Evolutionary conservation across 192 early-diverging fungal species (phyloP).

Genomic region (Coemansia sp.): DNA sequence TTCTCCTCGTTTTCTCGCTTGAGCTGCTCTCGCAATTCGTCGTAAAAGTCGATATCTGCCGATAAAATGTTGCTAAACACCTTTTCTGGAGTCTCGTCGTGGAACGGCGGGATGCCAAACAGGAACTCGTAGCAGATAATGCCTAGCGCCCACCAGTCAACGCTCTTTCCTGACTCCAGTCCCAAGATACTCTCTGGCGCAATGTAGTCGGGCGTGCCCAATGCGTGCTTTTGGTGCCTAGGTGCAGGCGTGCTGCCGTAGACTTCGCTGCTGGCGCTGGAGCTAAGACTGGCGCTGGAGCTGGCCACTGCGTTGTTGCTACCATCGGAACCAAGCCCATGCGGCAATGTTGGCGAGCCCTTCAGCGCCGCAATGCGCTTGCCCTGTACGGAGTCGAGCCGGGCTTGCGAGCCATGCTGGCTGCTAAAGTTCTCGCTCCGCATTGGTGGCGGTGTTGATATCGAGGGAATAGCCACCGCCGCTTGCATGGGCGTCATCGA

Average conservation of each 20-base stretch:
- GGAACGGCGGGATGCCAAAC: constrained; percentile 84
- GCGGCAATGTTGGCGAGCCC: constrained; percentile 7
- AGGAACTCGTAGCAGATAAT: constrained; percentile 93
- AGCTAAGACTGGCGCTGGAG: constrained; percentile 10
- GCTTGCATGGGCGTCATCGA: constrained; percentile 1
- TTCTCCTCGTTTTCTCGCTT: not conserved
- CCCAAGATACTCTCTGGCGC: constrained; percentile 94
- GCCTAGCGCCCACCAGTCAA: constrained; percentile 93
- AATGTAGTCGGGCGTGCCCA: constrained; percentile 92
- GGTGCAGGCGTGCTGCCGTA: not conserved
- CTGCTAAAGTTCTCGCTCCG: not conserved
- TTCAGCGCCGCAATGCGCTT: constrained; percentile 61
- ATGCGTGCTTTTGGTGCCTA: constrained; percentile 41
- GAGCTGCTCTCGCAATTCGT: constrained; percentile 21
- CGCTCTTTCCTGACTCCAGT: constrained; percentile 69
- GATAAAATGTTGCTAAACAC: constrained; percentile 52
- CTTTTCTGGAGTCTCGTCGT: constrained; percentile 49
- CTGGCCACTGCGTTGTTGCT: constrained; percentile 16
- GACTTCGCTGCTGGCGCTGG: constrained; percentile 17
- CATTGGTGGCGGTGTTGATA: constrained; percentile 18
- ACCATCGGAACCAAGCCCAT: not conserved
- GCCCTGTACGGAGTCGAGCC: constrained; percentile 9
- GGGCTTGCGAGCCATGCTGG: not conserved
- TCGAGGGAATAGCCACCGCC: constrained; percentile 3
- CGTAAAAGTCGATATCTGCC: constrained; percentile 42